Percentiles rank a stretch among this genome's conserved stretches.
phyloP scores from a whole-genome alignment of 192 early-diverging fungal genomes.

The Funneliformis geosporum region DNA sequence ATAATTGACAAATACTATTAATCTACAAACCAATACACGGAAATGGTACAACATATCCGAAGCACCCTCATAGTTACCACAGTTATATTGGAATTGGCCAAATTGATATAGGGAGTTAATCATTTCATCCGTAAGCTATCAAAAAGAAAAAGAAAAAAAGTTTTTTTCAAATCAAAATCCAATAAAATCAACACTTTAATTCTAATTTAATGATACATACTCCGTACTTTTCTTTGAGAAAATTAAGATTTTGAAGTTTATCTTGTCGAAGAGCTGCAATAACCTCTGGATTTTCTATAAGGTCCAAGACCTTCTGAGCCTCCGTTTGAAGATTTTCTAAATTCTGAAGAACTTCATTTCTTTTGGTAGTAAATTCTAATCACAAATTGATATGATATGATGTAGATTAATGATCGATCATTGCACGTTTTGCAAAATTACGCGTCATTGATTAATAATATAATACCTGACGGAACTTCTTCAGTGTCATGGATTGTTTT shows the following conservation, averaged over 20 bases:
- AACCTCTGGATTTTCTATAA: slow-evolving; percentile 91
- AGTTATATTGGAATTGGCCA: slow-evolving; percentile 89
- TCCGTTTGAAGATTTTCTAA: slow-evolving; percentile 75
- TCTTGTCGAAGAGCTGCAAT: slow-evolving; percentile 88
- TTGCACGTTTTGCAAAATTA: not conserved
- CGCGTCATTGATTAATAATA: not conserved
- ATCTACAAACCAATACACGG: slow-evolving; percentile 76
- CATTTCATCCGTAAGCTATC: slow-evolving; percentile 86
- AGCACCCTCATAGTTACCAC: slow-evolving; percentile 88
- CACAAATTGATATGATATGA: slow-evolving; percentile 1
- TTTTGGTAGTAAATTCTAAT: slow-evolving; percentile 66
- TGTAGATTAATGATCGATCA: not conserved
- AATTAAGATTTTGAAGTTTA: slow-evolving; percentile 89
- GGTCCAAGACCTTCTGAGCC: slow-evolving; percentile 80
- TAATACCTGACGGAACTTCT: slow-evolving; percentile 69
- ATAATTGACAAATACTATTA: not conserved
- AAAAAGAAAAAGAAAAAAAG: not conserved
- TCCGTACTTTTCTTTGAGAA: slow-evolving; percentile 81
- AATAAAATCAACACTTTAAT: not conserved
- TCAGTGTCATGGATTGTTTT: slow-evolving; percentile 77
- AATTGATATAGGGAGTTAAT: slow-evolving; percentile 84
- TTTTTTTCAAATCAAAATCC: not conserved
- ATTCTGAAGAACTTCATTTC: slow-evolving; percentile 72
- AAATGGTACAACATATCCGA: slow-evolving; percentile 95
- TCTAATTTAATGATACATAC: slow-evolving; percentile 44